phyloP scores from a whole-genome alignment of 768 basidiomycete species.

The Naganishia onofrii region DNA sequence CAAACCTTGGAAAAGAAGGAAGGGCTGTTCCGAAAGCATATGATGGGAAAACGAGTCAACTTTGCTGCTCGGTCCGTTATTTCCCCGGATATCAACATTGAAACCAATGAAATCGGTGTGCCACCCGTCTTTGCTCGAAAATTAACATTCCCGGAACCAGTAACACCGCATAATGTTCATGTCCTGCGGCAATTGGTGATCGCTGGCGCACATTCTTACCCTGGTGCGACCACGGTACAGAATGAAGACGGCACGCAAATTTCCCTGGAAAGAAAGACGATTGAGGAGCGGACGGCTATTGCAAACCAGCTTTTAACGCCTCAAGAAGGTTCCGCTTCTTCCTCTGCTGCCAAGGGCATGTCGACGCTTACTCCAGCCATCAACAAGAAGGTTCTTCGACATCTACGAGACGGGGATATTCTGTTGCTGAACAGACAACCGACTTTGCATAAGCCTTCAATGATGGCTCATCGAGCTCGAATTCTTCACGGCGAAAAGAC shows the following conservation, averaged over 20 bases:
- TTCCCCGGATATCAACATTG: slow-evolving; percentile 98
- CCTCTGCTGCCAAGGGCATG: slow-evolving; percentile 55
- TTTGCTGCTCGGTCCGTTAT: slow-evolving; percentile 99
- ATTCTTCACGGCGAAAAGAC: slow-evolving; percentile 95
- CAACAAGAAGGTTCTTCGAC: slow-evolving; percentile 97
- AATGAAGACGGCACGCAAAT: slow-evolving; percentile 88
- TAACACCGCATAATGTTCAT: slow-evolving; percentile 84
- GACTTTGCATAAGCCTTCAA: slow-evolving; percentile 96
- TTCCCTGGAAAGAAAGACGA: slow-evolving; percentile 75
- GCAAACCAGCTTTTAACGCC: slow-evolving; percentile 94
- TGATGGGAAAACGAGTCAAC: slow-evolving; percentile 99
- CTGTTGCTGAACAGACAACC: slow-evolving; percentile 96
- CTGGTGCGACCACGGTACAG: slow-evolving; percentile 91
- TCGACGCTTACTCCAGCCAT: slow-evolving; percentile 73
- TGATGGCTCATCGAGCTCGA: slow-evolving; percentile 96
- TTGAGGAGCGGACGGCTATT: slow-evolving; percentile 88
- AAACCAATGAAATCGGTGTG: slow-evolving; percentile 96
- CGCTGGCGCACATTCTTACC: slow-evolving; percentile 79
- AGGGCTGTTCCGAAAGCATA: slow-evolving; percentile 93
- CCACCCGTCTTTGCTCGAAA: slow-evolving; percentile 96
- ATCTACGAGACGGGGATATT: slow-evolving; percentile 90
- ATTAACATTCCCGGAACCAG: slow-evolving; percentile 95
- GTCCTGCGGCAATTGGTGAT: slow-evolving; percentile 86
- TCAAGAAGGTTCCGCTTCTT: slow-evolving; percentile 63
- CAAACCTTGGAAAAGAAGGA: slow-evolving; percentile 98